A percentile compares a stretch with the other conserved stretches of the same genome.
Evolutionary conservation across 1,284 basidiomycete genomes (phyloP).

Genomic region (Schizopora paradoxa): DNA sequence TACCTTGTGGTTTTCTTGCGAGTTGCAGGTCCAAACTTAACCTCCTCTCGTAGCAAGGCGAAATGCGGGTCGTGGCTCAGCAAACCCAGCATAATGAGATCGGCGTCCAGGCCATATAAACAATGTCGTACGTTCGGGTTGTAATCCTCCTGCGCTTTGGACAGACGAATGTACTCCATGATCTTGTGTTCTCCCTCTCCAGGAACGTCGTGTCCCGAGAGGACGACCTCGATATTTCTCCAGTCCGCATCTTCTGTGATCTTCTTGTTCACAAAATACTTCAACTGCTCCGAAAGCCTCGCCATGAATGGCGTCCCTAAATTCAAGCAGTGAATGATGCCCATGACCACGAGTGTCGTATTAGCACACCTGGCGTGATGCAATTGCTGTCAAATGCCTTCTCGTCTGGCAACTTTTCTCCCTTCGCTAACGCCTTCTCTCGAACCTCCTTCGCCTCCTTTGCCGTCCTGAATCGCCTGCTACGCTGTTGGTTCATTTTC

Average conservation of each 20-base stretch:
- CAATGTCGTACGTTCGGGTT: constrained; percentile 94
- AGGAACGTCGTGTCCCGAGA: constrained; percentile 98
- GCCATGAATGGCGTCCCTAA: constrained; percentile 97
- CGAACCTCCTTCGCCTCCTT: constrained; percentile 87
- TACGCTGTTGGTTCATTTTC: constrained; percentile 99
- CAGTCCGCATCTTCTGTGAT: constrained; percentile 94
- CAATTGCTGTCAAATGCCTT: constrained; percentile 99
- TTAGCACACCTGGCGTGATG: constrained; percentile 85
- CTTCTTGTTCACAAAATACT: constrained; percentile 97
- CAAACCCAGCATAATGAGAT: constrained; percentile 96
- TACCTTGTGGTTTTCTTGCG: constrained; percentile 68
- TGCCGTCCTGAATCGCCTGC: constrained; percentile 90
- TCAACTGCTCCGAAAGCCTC: constrained; percentile 82
- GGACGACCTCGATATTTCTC: constrained; percentile 87
- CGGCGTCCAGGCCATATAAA: constrained; percentile 96
- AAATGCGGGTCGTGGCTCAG: constrained; percentile 99
- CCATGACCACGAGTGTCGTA: constrained; percentile 12
- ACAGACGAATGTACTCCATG: constrained; percentile 97
- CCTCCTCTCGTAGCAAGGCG: constrained; percentile 95
- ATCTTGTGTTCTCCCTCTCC: constrained; percentile 99
- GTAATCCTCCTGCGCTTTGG: constrained; percentile 93
- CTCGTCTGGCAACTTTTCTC: constrained; percentile 88
- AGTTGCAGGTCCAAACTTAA: constrained; percentile 87
- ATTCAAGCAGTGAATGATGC: background rate
- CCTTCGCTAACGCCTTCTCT: constrained; percentile 83